Conservation (phyloP, 495 filamentous ascomycete species). For the Podospora tetraspora region DNA sequence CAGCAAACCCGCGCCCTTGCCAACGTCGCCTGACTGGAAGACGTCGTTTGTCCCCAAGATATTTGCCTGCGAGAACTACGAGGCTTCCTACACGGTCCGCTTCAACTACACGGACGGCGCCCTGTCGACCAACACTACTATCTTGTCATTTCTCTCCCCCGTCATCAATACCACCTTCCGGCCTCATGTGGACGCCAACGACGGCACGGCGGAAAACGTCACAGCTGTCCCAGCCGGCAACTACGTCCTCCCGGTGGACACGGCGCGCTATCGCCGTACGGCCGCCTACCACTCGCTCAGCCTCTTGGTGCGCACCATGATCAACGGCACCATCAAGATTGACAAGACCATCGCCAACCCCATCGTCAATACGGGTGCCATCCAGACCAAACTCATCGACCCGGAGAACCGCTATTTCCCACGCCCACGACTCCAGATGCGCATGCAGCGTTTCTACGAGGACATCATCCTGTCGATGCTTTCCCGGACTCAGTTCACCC, state of each 20-base stretch:
- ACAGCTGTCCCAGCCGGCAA: slow-evolving; percentile 31
- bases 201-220: slow-evolving; percentile 36
- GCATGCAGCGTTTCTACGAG: slow-evolving; percentile 32
- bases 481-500: slow-evolving; percentile 30
- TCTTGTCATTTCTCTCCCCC: slow-evolving; percentile 23
- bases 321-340: slow-evolving; percentile 35
- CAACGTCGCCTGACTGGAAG: slow-evolving; percentile 22
- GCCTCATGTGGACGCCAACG: slow-evolving; percentile 27
- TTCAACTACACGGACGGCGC: slow-evolving; percentile 30
- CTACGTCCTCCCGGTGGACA: slow-evolving; percentile 31
- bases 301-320: slow-evolving; percentile 26
- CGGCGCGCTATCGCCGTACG: slow-evolving; percentile 25
- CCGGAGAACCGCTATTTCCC: slow-evolving; percentile 28
- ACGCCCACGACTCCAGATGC: slow-evolving; percentile 10
- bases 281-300: slow-evolving; percentile 36
- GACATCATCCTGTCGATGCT: slow-evolving; percentile 35
- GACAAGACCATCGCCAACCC: slow-evolving; percentile 28
- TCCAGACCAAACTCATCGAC: slow-evolving; percentile 35
- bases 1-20: slow-evolving; percentile 17
- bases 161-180: slow-evolving; percentile 36
- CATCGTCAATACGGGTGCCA: slow-evolving; percentile 30
- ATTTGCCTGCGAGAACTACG: slow-evolving; percentile 38
- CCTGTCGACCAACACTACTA: slow-evolving; percentile 27
- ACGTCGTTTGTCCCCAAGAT: slow-evolving; percentile 33
- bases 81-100: slow-evolving; percentile 30